Percentiles rank a stretch among this genome's conserved stretches.
These are phyloP conservation scores for Cucumis hystrix DNA, from an alignment of 306 rosid genomes.

Conservation along the genomic window DNA sequence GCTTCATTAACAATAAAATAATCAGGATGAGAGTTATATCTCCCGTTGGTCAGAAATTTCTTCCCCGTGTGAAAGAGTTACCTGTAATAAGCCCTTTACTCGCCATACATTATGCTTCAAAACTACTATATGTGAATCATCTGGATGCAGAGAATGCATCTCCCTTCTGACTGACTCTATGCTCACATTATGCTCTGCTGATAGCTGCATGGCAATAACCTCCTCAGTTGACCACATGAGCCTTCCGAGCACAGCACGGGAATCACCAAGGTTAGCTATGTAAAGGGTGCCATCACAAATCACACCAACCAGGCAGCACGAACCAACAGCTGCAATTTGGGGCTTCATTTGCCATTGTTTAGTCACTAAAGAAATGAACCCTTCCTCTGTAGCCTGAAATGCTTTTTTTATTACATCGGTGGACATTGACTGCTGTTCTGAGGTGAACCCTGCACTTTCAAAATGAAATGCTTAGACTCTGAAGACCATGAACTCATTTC, in stretches of 20 bases:
- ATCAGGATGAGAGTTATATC: neutral
- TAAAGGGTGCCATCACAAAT: conserved; percentile 68
- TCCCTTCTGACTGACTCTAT: conserved; percentile 83
- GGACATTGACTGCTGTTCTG: conserved; percentile 81
- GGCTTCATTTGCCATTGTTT: conserved; percentile 77
- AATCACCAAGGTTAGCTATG: conserved; percentile 87
- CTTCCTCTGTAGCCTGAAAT: conserved; percentile 88
- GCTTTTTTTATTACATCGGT: conserved; percentile 82
- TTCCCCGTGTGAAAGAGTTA: conserved; percentile 11
- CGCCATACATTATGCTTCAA: conserved; percentile 96
- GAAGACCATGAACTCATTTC: neutral
- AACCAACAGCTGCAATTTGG: conserved; percentile 91
- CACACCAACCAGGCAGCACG: conserved; percentile 82
- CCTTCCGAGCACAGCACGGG: conserved; percentile 89
- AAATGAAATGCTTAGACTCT: neutral
- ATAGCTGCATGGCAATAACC: conserved; percentile 66
- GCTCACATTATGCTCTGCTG: conserved; percentile 78
- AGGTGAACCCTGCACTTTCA: conserved; percentile 43
- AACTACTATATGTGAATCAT: conserved; percentile 68
- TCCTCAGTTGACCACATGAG: conserved; percentile 67
- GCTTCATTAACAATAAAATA: too few relatives aligned
- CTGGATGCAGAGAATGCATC: conserved; percentile 88
- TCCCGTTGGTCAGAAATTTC: neutral
- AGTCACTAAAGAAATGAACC: conserved; percentile 63
- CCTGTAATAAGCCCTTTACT: conserved; percentile 94